A percentile compares a stretch with the other conserved stretches of the same genome.
Evolutionary conservation across 768 basidiomycete species (phyloP).

Genomic region (Amanita phalloides): DNA sequence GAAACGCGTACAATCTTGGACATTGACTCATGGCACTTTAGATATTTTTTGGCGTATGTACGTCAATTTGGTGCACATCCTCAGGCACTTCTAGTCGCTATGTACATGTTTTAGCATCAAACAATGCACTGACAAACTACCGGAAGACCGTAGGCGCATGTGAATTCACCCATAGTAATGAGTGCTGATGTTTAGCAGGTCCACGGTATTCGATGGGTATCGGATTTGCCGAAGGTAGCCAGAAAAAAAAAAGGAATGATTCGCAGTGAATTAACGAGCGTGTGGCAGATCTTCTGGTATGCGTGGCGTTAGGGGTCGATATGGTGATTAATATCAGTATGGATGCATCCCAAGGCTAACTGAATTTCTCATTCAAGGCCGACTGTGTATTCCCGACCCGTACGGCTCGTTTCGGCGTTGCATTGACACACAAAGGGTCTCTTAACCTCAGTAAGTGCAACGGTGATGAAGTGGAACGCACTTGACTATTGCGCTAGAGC

Average conservation of each 20-base stretch:
- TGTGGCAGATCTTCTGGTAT: constrained; percentile 68
- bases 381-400: constrained; percentile 93
- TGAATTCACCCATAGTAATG: not conserved
- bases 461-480: not conserved
- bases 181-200: constrained; percentile 27
- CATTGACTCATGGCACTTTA: constrained; percentile 15
- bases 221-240: constrained; percentile 79
- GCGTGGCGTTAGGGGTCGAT: constrained; percentile 85
- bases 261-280: not conserved
- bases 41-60: constrained; percentile 84
- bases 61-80: constrained; percentile 11
- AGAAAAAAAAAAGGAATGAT: constrained; percentile 1
- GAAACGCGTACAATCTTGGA: constrained; percentile 1
- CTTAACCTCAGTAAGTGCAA: constrained; percentile 61
- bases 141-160: constrained; percentile 54
- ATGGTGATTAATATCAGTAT: constrained; percentile 45
- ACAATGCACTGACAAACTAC: constrained; percentile 71
- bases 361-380: constrained; percentile 34
- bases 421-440: constrained; percentile 72
- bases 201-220: constrained; percentile 91
- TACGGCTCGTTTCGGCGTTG: constrained; percentile 86
- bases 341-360: not conserved
- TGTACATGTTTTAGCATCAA: constrained; percentile 42
- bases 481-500: constrained; percentile 24
- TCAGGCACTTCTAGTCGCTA: not conserved